Conservation (phyloP, 1,284 basidiomycete species). For the Pascua sp. region DNA sequence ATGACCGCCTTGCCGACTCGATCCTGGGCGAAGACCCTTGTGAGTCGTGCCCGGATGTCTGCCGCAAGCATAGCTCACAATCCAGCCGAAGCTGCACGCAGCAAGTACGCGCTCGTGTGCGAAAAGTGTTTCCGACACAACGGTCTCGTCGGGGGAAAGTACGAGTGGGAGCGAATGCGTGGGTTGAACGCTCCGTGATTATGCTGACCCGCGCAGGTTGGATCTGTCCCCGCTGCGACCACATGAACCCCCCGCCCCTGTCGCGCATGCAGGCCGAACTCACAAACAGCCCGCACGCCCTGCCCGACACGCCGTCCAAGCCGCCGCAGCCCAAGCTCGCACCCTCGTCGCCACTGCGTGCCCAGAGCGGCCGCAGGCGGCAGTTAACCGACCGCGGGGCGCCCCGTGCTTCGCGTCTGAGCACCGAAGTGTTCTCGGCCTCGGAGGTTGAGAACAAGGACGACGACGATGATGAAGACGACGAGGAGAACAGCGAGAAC, state of each 20-base stretch:
- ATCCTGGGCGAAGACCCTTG: conserved; percentile 77
- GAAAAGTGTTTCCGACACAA: conserved; percentile 90
- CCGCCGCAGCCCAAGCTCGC: conserved; percentile 3
- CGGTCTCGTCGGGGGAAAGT: conserved; percentile 78
- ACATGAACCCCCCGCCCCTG: conserved; percentile 42
- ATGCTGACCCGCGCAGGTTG: conserved; percentile 34
- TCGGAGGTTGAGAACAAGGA: conserved; percentile 25
- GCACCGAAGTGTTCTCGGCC: conserved; percentile 40
- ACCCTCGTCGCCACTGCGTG: background rate
- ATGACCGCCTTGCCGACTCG: conserved; percentile 80
- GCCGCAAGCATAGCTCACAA: conserved; percentile 1
- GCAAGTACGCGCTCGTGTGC: conserved; percentile 90
- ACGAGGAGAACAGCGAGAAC: conserved; percentile 9
- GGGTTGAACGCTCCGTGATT: conserved; percentile 47
- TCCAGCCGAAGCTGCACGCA: conserved; percentile 46
- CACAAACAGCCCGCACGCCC: background rate
- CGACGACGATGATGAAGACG: conserved; percentile 17
- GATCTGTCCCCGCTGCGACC: conserved; percentile 48
- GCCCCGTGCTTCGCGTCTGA: conserved; percentile 35
- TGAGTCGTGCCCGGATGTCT: conserved; percentile 52
- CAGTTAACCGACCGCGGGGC: conserved; percentile 22
- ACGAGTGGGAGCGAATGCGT: conserved; percentile 87
- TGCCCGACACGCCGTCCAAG: conserved; percentile 14
- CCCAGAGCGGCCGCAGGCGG: conserved; percentile 19
- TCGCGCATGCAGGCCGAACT: conserved; percentile 18